These are phyloP conservation scores for Blastobotrys americana DNA, from an alignment of 805 yeast species.

Conservation along the genomic window DNA sequence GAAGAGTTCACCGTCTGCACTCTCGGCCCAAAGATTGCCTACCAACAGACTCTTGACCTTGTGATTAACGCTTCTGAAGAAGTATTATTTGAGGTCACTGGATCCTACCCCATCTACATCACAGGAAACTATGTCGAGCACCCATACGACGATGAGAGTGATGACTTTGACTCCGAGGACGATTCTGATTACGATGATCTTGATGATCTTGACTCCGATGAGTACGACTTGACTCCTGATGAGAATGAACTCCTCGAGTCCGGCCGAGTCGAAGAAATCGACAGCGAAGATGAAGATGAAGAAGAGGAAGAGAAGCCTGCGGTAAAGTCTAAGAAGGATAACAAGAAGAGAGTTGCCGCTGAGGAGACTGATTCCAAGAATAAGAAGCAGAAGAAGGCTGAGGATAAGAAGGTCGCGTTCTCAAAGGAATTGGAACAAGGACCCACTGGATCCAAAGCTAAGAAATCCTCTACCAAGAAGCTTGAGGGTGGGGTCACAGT, in stretches of 20 bases:
- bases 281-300: slow-evolving; percentile 47
- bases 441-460: slow-evolving; percentile 48
- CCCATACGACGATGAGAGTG: slow-evolving; percentile 71
- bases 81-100: slow-evolving; percentile 88
- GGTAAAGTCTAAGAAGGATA: slow-evolving; percentile 31
- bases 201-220: slow-evolving; percentile 27
- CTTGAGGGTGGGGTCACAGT: slow-evolving; percentile 87
- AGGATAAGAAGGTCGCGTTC: slow-evolving; percentile 78
- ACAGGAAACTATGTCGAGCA: slow-evolving; percentile 95
- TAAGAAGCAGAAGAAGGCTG: slow-evolving; percentile 29
- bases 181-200: slow-evolving; percentile 25
- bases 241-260: slow-evolving; percentile 25
- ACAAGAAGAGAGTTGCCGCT: slow-evolving; percentile 34
- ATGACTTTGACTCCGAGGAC: slow-evolving; percentile 38
- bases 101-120: slow-evolving; percentile 87
- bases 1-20: slow-evolving; percentile 86
- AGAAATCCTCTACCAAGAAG: slow-evolving; percentile 49
- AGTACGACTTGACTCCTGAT: slow-evolving; percentile 31
- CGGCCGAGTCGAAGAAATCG: slow-evolving; percentile 37
- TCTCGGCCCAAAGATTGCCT: slow-evolving; percentile 69
- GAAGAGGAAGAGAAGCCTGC: slow-evolving; percentile 60
- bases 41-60: slow-evolving; percentile 84
- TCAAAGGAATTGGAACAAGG: slow-evolving; percentile 90
- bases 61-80: slow-evolving; percentile 92
- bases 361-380: slow-evolving; percentile 26